These are phyloP conservation scores for Ganoderma boninense DNA, from an alignment of 1,284 basidiomycete genomes.

Conservation along the genomic window DNA sequence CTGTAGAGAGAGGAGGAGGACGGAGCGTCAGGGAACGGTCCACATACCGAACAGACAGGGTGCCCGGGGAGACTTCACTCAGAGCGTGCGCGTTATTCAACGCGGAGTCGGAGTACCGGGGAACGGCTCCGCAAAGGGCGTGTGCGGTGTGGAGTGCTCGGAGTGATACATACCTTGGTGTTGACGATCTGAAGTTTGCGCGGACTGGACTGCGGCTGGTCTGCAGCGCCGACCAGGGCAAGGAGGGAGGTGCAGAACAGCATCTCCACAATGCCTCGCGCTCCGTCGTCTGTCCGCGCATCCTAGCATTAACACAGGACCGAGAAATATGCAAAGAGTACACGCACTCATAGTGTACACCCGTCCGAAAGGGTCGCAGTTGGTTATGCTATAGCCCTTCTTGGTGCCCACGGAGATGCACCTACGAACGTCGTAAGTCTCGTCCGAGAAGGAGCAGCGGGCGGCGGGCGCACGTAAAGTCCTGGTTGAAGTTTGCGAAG, in stretches of 20 bases:
- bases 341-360: constrained; percentile 93
- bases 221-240: constrained; percentile 94
- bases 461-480: constrained; percentile 72
- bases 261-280: constrained; percentile 98
- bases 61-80: not conserved
- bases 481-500: constrained; percentile 90
- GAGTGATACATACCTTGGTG: constrained; percentile 78
- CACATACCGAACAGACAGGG: not conserved
- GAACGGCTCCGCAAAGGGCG: not conserved
- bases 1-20: constrained; percentile 49
- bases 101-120: not conserved
- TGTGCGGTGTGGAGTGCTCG: not conserved
- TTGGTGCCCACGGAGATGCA: constrained; percentile 79
- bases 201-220: constrained; percentile 88
- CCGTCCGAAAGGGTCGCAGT: constrained; percentile 97
- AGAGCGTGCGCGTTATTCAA: constrained; percentile 10
- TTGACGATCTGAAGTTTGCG: constrained; percentile 97
- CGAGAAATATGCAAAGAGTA: not conserved
- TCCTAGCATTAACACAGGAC: not conserved
- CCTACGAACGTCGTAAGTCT: constrained; percentile 14
- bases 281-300: constrained; percentile 77
- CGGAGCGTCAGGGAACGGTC: constrained; percentile 15
- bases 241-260: constrained; percentile 98
- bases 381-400: constrained; percentile 96
- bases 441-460: not conserved